Conservation (phyloP, 331 rosid genomes). For the Dryas integrifolia region DNA sequence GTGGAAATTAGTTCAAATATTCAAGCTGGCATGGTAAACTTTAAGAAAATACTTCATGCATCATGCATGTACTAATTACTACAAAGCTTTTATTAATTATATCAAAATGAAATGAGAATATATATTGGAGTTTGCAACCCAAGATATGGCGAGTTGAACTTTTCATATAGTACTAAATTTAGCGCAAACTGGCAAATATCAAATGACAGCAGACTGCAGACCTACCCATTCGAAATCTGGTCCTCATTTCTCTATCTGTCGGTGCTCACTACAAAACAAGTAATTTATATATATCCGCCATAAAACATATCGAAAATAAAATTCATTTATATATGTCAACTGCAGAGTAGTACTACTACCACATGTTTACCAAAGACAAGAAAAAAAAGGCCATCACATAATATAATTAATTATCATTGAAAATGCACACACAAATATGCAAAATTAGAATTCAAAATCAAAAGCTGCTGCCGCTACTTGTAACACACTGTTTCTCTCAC, state of each 20-base stretch:
- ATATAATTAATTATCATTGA: conserved; percentile 19
- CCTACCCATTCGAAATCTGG: conserved; percentile 10
- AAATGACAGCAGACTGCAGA: conserved; percentile 21
- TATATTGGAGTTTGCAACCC: not conserved
- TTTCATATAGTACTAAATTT: not conserved
- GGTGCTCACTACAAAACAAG: conserved; percentile 37
- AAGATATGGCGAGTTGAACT: not conserved
- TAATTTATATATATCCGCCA: conserved; percentile 6
- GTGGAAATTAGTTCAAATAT: not conserved
- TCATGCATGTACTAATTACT: too few species aligned
- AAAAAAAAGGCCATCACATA: conserved; percentile 21
- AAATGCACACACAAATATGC: conserved; percentile 29
- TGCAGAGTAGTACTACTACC: conserved; percentile 15
- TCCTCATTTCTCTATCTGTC: conserved; percentile 32
- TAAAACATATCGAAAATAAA: conserved; percentile 1
- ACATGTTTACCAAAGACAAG: conserved; percentile 24
- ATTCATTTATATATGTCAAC: conserved; percentile 13
- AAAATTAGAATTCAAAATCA: conserved; percentile 59
- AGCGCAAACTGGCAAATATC: not conserved
- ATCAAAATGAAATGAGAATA: not conserved
- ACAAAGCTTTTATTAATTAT: not conserved
- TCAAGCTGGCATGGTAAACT: too few species aligned
- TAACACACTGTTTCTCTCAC: conserved; percentile 42
- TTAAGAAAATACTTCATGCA: too few species aligned
- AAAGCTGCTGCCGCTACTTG: conserved; percentile 42